Base-by-base conservation (phyloP, 1,284 basidiomycete species). In the Rhodotorula sp. region DNA sequence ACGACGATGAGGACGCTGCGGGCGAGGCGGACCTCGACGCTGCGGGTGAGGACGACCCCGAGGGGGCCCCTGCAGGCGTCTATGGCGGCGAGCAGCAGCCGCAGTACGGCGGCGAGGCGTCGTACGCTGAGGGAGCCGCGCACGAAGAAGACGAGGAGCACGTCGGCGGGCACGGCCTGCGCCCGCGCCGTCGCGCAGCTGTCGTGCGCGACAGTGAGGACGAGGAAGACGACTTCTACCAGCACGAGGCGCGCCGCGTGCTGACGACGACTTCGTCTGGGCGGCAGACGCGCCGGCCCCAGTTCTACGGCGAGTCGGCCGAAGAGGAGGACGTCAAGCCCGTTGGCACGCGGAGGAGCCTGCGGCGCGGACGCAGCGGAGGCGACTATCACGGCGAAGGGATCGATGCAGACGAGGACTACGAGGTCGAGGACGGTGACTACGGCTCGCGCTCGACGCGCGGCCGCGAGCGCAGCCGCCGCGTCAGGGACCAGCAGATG, bases 261-360 rank as follows among this genome's bases (percentile, higher is more conserved):
- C 34, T 61, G n/a, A 65, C 68, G 21, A 69, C 62, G 41, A 72
- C 75, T 7, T 61, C 60, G 4, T 64, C 71, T 13, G 67, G 71
- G 12, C 59, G 72, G 0, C 55, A n/a, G 12, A 73, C 61, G 45
- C 64, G 34, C 44, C 70, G 65, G 27, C 74, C 67, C 7, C 66
- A 46, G 4, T 50, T 55, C 46, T 74, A 74, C 65, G 67, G 66
- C 45, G 70, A 64, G 48, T 59, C 55, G 7, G 62, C 44, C 9
- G 64, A 65, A 9, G 66, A 68, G 23, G 66, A 68, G 4, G 70
- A 71, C 4, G 42, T 14, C 9, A 54, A 67, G 52, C 56, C 64
- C 19, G 27, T 41, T 34, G 56, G 55, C 10, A 41, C 61, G 21
- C n/a, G 61, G 17, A 34, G 62, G 4, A 23, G 63, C 48, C 52